These are phyloP conservation scores for Fusarium nygamai DNA, from an alignment of 2,329 filamentous ascomycete species.

Conservation along the genomic window DNA sequence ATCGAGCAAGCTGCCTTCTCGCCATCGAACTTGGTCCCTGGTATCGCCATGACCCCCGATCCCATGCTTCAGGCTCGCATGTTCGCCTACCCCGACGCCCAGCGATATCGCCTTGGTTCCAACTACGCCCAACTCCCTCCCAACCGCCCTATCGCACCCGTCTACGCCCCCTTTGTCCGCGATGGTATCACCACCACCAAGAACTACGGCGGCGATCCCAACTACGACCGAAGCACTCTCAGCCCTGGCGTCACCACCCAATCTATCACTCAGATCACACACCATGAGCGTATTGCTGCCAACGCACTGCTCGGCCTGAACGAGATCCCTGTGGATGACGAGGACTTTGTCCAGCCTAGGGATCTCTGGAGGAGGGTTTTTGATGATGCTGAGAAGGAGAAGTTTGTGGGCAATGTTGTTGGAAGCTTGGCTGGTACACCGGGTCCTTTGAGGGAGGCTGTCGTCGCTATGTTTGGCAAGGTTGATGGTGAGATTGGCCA, in stretches of 20 bases:
- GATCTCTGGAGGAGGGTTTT: slow-evolving; percentile 11
- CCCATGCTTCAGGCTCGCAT: slow-evolving; percentile 11
- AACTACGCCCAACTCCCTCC: slow-evolving; percentile 1
- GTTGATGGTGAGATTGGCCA: slow-evolving; percentile 14
- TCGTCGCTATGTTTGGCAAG: slow-evolving; percentile 10
- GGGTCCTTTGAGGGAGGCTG: background rate
- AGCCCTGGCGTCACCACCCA: background rate
- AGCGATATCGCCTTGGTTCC: slow-evolving; percentile 4
- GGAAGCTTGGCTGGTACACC: slow-evolving; percentile 5
- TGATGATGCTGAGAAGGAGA: slow-evolving; percentile 6
- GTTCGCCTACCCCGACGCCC: slow-evolving; percentile 13
- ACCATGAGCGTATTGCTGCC: background rate
- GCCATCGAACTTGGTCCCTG: background rate
- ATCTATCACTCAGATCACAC: slow-evolving; percentile 1
- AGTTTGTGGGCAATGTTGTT: background rate
- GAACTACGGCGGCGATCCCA: background rate
- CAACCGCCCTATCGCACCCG: background rate
- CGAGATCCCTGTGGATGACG: slow-evolving; percentile 3
- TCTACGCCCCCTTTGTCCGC: slow-evolving; percentile 1
- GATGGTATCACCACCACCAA: slow-evolving; percentile 5
- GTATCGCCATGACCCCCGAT: background rate
- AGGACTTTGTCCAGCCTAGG: background rate
- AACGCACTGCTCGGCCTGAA: slow-evolving; percentile 3
- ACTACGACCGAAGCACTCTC: slow-evolving; percentile 6
- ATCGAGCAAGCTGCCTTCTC: slow-evolving; percentile 14